Base-by-base conservation (phyloP, 2,329 filamentous ascomycete genomes). In the Aspergillus tamarii region DNA sequence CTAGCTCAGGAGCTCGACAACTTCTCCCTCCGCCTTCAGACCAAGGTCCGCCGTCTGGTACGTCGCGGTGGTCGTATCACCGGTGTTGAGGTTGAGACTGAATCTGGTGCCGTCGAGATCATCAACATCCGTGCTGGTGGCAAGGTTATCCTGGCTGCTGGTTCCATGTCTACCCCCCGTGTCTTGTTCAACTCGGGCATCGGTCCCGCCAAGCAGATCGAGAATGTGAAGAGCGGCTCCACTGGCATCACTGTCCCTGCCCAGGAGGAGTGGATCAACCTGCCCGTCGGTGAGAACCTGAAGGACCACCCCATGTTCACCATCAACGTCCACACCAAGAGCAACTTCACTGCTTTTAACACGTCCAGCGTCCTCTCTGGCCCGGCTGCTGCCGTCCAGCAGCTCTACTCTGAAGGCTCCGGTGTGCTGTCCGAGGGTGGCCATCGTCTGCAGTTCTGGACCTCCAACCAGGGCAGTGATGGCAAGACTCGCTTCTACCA, bases 131-230 rank as follows among this genome's bases (percentile, higher is more conserved):
- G 87, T n/a, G 72, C 83, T 8, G 76, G 84, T 21, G 89, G 90
- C 5, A 85, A 88, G 64, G 88, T 92, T 48, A 85, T 92, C 68
- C 78, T 91, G 34, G 85, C 89, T 21, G 87, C 88, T 1, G 90
- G 90, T 56, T 80, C 88, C 1, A 90, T 92, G 66, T 88, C 88
- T 30, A 88, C 88, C 1, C 82, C 88, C 23, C 90, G 90, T 77
- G 81, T 92, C 54, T 82, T 92, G 1, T 81, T 91, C 76, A 84
- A 88, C 70, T 89, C 87, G 77, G 88, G 89, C 68, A 91, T 90
- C 64, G 90, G 89, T 3, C 88, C 88, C 19, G 75, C 75, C 58
- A 77, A 79, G 55, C 79, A 82, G 71, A 77, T 83, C 56, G 71
- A 73, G 53, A 72, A 79, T 30, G 82, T 84, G 61, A 76, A 80